Evolutionary conservation across 208 protist genomes (phyloP).

Genomic region (Trypanosoma cruzi): DNA sequence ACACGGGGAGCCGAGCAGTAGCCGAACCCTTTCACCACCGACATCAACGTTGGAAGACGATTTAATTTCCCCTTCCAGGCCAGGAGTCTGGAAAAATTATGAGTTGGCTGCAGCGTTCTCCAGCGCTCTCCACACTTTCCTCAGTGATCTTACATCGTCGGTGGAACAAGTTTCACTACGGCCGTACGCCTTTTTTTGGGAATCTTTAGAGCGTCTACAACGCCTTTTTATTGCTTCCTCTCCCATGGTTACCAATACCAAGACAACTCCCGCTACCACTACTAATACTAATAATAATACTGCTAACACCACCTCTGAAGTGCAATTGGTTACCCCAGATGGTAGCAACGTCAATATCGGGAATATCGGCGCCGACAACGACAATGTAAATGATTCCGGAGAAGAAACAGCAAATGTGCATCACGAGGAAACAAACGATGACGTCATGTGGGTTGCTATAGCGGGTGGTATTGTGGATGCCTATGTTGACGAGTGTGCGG

Average conservation of each 20-base stretch:
- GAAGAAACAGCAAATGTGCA: neutral
- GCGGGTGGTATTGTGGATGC: constrained; percentile 17
- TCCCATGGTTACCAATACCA: too few relatives aligned
- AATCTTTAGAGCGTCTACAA: constrained; percentile 8
- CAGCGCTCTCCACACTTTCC: constrained; percentile 15
- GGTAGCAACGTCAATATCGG: neutral
- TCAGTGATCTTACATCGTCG: constrained; percentile 19
- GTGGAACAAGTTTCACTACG: constrained; percentile 20
- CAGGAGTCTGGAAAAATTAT: neutral
- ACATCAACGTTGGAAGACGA: constrained; percentile 11
- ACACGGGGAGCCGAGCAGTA: neutral
- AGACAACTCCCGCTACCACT: too few relatives aligned
- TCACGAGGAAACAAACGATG: neutral
- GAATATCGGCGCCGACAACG: neutral
- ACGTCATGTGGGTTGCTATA: constrained; percentile 7
- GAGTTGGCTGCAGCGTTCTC: constrained; percentile 12
- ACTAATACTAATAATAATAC: too few relatives aligned
- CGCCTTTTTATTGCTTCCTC: neutral
- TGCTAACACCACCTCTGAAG: neutral
- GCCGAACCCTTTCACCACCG: constrained; percentile 13
- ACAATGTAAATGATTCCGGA: neutral
- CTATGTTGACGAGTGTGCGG: constrained; percentile 23
- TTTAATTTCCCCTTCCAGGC: neutral
- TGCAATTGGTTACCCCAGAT: neutral
- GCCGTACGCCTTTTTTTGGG: constrained; percentile 11